A percentile compares a stretch with the other conserved stretches of the same genome.
These are phyloP conservation scores for Neovahlkampfia damariscottae DNA, from an alignment of 78 protist genomes.

Conservation along the genomic window DNA sequence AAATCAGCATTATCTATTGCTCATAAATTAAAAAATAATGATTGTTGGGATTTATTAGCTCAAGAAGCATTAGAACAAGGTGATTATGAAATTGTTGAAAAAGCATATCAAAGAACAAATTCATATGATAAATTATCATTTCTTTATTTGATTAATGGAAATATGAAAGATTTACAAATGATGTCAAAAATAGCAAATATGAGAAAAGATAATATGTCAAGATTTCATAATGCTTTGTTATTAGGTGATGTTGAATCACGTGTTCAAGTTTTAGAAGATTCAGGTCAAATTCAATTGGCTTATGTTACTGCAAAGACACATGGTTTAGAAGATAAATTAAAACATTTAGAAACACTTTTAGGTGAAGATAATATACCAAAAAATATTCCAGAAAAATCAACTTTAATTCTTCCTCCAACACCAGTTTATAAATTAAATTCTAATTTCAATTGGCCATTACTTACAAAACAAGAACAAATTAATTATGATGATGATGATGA, in stretches of 20 bases:
- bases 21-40: slow-evolving; percentile 50
- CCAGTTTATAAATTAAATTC: slow-evolving; percentile 37
- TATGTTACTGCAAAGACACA: slow-evolving; percentile 60
- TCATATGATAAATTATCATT: slow-evolving; percentile 76
- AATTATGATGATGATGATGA: slow-evolving; percentile 7
- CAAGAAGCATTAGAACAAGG: slow-evolving; percentile 83
- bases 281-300: slow-evolving; percentile 64
- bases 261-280: slow-evolving; percentile 42
- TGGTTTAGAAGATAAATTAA: slow-evolving; percentile 60
- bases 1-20: slow-evolving; percentile 53
- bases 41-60: slow-evolving; percentile 77
- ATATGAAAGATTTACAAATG: slow-evolving; percentile 65
- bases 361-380: background rate
- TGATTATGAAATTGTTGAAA: slow-evolving; percentile 74
- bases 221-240: slow-evolving; percentile 80
- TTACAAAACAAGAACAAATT: slow-evolving; percentile 9
- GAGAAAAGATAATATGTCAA: slow-evolving; percentile 45
- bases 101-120: slow-evolving; percentile 69
- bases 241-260: slow-evolving; percentile 81
- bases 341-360: background rate
- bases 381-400: background rate
- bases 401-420: slow-evolving; percentile 25
- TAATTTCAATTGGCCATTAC: slow-evolving; percentile 39
- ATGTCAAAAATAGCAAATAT: slow-evolving; percentile 68
- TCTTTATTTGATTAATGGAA: slow-evolving; percentile 90